Conservation (phyloP, 495 filamentous ascomycete genomes). For the Penicillium crystallinum region DNA sequence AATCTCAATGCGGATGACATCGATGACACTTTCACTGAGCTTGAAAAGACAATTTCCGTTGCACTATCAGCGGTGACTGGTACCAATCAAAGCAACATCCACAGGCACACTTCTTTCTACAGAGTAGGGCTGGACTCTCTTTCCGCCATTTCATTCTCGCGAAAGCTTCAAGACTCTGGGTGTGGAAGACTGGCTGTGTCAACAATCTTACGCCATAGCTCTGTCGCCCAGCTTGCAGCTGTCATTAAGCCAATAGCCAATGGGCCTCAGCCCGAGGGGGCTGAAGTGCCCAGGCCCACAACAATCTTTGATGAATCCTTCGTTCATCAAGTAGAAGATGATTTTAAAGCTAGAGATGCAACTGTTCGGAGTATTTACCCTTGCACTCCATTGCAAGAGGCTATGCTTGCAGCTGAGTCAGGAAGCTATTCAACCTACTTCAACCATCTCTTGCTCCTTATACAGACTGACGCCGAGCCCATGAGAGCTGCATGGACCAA, state of each 20-base stretch:
- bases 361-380: constrained; percentile 55
- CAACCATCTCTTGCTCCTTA: constrained; percentile 49
- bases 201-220: constrained; percentile 56
- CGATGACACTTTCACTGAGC: constrained; percentile 30
- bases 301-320: constrained; percentile 11
- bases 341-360: constrained; percentile 22
- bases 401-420: constrained; percentile 61
- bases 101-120: constrained; percentile 50
- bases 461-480: constrained; percentile 36
- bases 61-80: constrained; percentile 47
- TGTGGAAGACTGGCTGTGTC: constrained; percentile 52
- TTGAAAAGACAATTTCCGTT: constrained; percentile 42
- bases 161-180: constrained; percentile 37
- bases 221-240: constrained; percentile 49
- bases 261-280: background rate
- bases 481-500: constrained; percentile 44
- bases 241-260: constrained; percentile 18
- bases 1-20: constrained; percentile 3
- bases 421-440: constrained; percentile 41
- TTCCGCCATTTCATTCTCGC: constrained; percentile 66
- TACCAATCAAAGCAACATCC: constrained; percentile 38
- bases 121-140: constrained; percentile 74
- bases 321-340: constrained; percentile 8
- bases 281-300: background rate
- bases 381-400: constrained; percentile 77